Base-by-base conservation (phyloP, 345 rosid species). In the Brassica cretica region DNA sequence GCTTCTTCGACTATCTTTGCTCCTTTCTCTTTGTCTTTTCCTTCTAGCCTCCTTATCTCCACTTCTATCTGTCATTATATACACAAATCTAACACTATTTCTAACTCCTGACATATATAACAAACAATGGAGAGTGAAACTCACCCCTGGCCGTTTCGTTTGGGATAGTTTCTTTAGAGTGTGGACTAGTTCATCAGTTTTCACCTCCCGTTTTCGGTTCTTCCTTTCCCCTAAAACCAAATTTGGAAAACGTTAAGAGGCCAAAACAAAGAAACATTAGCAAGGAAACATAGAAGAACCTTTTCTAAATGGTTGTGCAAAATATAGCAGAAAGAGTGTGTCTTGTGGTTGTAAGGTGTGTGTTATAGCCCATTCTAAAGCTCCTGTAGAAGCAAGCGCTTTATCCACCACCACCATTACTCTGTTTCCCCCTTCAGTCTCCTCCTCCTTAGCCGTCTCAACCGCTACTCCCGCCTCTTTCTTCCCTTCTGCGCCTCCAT, bases 371-470 rank as follows among this genome's bases (percentile, higher is more conserved):
- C 98, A 90, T 77, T 94, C 97, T 63, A 92, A 91, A 27, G 97
- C 97, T 51, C 87, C 93, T 19, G 80, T 86, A 1, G 96, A 86
- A 68, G 90, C 97, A 44, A 82, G 72, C 49, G 86, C 90, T 35
- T 91, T 84, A 68, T 91, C 95, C 33, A 88, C 92, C 66, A 90
- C 93, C 76, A 92, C 97, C 98, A 92, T 90, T 18, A 94, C 97
- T 81, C 81, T 92, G 78, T 87, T 89, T 3, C 90, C 88, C 19
- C 76, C 30, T 27, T 15, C 76, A 1, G 2, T 32, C 66, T 21
- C 76, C 51, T 21, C 76, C 58, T 16, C 70, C 39, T 46, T 24
- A 72, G 16, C 62, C 55, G 5, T 51, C 25, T 73, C 74, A 46
- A 44, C 82, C 3, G 61, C 64, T 60, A 18, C 74, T 19, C 49